phyloP scores from a whole-genome alignment of 163 green algal species.

The Chlorella variabilis region DNA sequence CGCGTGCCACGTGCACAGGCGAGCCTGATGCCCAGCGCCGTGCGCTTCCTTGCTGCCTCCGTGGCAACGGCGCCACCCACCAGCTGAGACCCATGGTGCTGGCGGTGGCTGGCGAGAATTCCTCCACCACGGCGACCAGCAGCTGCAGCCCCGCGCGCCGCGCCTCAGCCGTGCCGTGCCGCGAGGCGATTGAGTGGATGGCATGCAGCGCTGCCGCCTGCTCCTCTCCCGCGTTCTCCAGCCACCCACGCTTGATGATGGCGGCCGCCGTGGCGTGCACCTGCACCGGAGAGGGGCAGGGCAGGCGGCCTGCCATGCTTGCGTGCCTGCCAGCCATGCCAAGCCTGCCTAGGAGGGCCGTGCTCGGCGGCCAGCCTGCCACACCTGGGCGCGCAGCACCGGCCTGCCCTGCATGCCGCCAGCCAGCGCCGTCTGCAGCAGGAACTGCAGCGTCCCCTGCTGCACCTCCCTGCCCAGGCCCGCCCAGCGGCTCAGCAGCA shows the following conservation, averaged over 20 bases:
- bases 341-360: not conserved
- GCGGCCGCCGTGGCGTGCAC: conserved; percentile 47
- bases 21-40: no score
- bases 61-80: conserved; percentile 60
- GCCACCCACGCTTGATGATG: conserved; percentile 72
- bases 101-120: conserved; percentile 71
- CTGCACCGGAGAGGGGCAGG: not conserved
- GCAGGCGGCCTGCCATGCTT: no score
- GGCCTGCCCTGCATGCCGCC: not conserved
- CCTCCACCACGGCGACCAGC: conserved; percentile 67
- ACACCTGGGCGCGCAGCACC: conserved; percentile 58
- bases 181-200: not conserved
- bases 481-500: conserved; percentile 52
- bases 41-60: no score
- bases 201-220: not conserved
- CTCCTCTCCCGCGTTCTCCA: conserved; percentile 41
- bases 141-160: conserved; percentile 59
- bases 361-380: not conserved
- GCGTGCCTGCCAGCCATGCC: no score
- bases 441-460: conserved; percentile 49
- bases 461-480: conserved; percentile 25
- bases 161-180: conserved; percentile 24
- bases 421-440: conserved; percentile 41
- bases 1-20: no score
- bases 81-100: conserved; percentile 69